phyloP scores from a whole-genome alignment of 257 asterid species.

The Buddleja alternifolia region DNA sequence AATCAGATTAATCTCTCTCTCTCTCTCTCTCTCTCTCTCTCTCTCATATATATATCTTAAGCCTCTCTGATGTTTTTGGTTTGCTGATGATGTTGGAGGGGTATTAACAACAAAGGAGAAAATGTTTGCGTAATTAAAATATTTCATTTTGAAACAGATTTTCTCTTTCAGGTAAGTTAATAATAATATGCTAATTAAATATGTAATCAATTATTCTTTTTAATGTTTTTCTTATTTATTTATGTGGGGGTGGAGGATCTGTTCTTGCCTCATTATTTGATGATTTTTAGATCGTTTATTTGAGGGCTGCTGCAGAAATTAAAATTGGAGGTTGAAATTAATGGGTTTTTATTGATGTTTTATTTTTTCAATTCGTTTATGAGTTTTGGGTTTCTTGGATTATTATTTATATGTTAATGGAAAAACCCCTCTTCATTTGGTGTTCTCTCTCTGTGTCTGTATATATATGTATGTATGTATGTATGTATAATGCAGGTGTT shows the following conservation, averaged over 20 bases:
- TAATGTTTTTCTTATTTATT: too few species aligned
- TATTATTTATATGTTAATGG: neutral
- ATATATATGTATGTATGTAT: neutral
- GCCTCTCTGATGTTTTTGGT: constrained; percentile 20
- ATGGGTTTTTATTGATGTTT: neutral
- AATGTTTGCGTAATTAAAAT: constrained; percentile 18
- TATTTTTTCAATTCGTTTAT: neutral
- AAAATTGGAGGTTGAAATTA: neutral
- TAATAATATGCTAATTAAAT: too few species aligned
- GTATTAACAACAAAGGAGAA: neutral
- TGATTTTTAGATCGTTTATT: neutral
- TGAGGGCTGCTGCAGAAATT: neutral
- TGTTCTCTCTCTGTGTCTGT: neutral
- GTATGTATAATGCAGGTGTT: too few species aligned
- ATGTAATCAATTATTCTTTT: too few species aligned
- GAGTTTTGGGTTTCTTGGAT: constrained; percentile 7
- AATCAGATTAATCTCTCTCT: constrained; percentile 24
- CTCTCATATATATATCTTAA: neutral
- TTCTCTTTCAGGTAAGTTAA: constrained; percentile 20
- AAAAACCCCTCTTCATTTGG: neutral
- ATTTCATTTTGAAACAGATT: neutral
- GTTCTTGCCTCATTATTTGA: too few species aligned
- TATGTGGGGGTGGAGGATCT: too few species aligned
- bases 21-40: constrained; percentile 6
- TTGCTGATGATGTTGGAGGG: constrained; percentile 6